Percentiles rank a stretch among this genome's conserved stretches.
Evolutionary conservation across 371 early-diverging fungal species (phyloP).

Genomic region (Saksenaea oblongispora): DNA sequence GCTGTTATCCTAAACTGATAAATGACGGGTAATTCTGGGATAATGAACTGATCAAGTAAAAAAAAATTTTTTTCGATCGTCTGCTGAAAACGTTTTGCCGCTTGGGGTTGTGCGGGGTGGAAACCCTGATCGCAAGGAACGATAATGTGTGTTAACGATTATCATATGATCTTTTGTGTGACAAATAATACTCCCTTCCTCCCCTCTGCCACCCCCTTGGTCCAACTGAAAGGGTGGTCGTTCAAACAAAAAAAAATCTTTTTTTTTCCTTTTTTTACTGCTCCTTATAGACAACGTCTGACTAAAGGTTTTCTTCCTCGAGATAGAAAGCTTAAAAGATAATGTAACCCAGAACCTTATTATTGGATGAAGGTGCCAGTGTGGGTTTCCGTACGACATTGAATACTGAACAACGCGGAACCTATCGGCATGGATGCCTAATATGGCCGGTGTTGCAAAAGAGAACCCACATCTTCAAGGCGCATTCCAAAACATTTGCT

Average conservation of each 20-base stretch:
- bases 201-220: not conserved
- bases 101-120: not conserved
- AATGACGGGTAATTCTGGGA: not conserved
- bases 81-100: not conserved
- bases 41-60: not conserved
- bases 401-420: not conserved
- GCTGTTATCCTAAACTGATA: too few relatives aligned
- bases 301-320: too few relatives aligned
- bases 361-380: too few relatives aligned
- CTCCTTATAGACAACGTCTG: too few relatives aligned
- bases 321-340: too few relatives aligned
- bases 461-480: not conserved
- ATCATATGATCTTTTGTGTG: not conserved
- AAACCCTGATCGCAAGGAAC: not conserved
- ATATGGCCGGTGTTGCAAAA: not conserved
- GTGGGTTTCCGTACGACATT: not conserved
- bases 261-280: too few relatives aligned
- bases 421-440: slow-evolving; percentile 1
- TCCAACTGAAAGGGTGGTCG: not conserved
- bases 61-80: not conserved
- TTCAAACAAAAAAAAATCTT: too few relatives aligned
- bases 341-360: too few relatives aligned
- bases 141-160: not conserved
- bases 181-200: not conserved
- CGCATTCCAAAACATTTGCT: too few relatives aligned